A percentile compares a stretch with the other conserved stretches of the same genome.
phyloP scores from a whole-genome alignment of 108 stramenopile species.

The Stephanodiscus minutulus region DNA sequence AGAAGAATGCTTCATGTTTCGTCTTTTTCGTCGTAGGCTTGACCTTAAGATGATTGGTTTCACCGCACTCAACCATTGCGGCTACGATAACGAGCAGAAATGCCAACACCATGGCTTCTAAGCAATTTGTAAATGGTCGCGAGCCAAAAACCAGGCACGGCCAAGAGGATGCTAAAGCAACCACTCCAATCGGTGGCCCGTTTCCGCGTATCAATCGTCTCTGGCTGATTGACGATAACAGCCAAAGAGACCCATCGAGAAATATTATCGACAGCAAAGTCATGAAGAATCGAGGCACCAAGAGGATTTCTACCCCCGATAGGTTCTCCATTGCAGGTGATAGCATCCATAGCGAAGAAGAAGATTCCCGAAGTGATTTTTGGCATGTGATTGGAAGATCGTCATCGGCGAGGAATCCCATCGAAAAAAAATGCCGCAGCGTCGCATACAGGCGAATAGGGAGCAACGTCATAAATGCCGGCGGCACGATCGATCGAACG shows the following conservation, averaged over 20 bases:
- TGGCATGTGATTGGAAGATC: constrained; percentile 2
- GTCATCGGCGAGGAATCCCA: background rate
- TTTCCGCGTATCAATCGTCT: background rate
- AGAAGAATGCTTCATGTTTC: background rate
- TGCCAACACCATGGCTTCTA: constrained; percentile 72
- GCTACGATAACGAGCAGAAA: constrained; percentile 50
- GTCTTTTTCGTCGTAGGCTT: background rate
- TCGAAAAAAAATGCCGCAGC: constrained; percentile 14
- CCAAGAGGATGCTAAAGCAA: constrained; percentile 73
- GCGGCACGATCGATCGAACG: constrained; percentile 75
- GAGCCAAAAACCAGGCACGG: constrained; percentile 57
- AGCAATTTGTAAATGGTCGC: constrained; percentile 81
- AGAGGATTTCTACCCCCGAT: constrained; percentile 62
- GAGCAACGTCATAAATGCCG: constrained; percentile 65
- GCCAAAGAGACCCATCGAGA: constrained; percentile 65
- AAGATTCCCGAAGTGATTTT: background rate
- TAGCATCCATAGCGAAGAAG: background rate
- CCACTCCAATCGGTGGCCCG: constrained; percentile 52
- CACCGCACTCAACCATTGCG: background rate
- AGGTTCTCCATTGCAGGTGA: constrained; percentile 13
- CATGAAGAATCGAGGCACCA: constrained; percentile 73
- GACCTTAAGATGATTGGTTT: constrained; percentile 10
- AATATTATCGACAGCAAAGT: constrained; percentile 58
- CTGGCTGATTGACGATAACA: constrained; percentile 17
- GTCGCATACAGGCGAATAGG: constrained; percentile 56